Conservation (phyloP, 2,329 filamentous ascomycete species). For the Metarhizium guizhouense region DNA sequence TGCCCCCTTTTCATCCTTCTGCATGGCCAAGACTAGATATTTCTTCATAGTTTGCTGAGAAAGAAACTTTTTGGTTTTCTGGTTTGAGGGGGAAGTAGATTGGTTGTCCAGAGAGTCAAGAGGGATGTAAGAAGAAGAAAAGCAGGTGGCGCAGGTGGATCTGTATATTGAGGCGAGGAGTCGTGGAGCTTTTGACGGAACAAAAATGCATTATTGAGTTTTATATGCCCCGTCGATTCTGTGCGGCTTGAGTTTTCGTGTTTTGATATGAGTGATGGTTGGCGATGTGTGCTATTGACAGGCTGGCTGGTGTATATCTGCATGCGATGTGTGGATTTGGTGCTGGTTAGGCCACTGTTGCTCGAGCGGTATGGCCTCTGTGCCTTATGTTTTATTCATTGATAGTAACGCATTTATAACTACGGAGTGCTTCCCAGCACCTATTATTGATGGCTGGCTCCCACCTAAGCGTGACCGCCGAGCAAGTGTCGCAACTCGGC, state of each 20-base stretch:
- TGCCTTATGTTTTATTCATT: background rate
- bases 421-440: background rate
- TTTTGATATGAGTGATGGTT: too few relatives aligned
- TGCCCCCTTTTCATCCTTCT: background rate
- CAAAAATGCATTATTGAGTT: background rate
- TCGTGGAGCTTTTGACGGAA: conserved; percentile 6
- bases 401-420: background rate
- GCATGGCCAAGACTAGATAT: background rate
- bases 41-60: background rate
- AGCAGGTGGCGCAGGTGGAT: background rate
- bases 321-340: too few relatives aligned
- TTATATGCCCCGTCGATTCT: background rate
- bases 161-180: conserved; percentile 7
- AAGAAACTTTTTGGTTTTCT: background rate
- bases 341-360: too few relatives aligned
- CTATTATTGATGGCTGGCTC: background rate
- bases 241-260: background rate
- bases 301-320: too few relatives aligned
- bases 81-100: background rate
- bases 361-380: too few relatives aligned
- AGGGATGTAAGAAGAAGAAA: background rate
- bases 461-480: background rate
- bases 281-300: too few relatives aligned
- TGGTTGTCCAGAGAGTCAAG: background rate
- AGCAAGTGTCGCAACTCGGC: background rate